Evolutionary conservation across 306 rosid genomes (phyloP), one percentile per base, ranked within the genome.

Genomic region (Abrus precatorius): DNA sequence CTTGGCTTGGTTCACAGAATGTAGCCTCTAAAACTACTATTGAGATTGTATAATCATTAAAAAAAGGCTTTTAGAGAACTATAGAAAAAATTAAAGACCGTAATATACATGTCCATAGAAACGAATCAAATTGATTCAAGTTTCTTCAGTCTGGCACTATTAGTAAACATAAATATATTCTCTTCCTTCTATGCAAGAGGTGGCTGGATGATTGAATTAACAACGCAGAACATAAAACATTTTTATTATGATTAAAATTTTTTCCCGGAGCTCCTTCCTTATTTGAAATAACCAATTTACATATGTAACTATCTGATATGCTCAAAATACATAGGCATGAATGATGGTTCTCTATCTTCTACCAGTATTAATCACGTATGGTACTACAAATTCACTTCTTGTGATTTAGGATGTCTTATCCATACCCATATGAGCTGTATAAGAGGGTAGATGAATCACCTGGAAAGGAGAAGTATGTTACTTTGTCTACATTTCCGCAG

Each of bases 391-490:
- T 43, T 54, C n/a, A 76, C 33, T 82, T 33, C 36, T 45, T 61
- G 5, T 83, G 76, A 72, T 66, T 45, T 49, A 79, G 87, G 84
- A 84, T 79, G 87, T 74, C 84, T 80, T 81, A 91, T 73, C 98
- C 98, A 20, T 85, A 84, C 78, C 88, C 55, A 6, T 90, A 90
- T 38, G 99, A 93, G 70, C 79, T 95, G 84, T 95, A 85, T 87
- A 95, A 86, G 82, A 91, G 99, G 85, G 91, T 95, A 54, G 97
- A 95, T 62, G 99, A 90, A 66, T 70, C 89, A 55, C 56, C 76
- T 5, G 88, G 93, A 47, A 92, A 87, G 73, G 97, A 95, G 84
- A 93, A 88, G 82, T 95, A 93, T 67, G 87, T 85, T 6, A 41
- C 89, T 74, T 40, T 95, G 77, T 77, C 95, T 3, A 84, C 90